A percentile compares a stretch with the other conserved stretches of the same genome.
These are phyloP conservation scores for Xylaria longipes DNA, from an alignment of 495 filamentous ascomycete species.

Conservation along the genomic window DNA sequence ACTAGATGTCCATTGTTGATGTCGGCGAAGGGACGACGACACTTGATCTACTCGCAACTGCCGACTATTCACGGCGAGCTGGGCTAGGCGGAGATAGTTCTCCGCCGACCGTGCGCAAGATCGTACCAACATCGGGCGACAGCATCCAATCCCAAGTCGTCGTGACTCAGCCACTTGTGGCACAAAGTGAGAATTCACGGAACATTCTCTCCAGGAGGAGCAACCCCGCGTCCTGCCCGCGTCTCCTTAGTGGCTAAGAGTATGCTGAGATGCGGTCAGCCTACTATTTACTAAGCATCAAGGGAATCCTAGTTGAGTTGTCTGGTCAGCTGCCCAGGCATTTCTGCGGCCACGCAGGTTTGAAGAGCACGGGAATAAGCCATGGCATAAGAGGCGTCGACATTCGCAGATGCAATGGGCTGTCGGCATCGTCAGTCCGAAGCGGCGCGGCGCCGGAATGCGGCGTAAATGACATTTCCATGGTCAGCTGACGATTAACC, in stretches of 20 bases:
- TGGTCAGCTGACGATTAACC: slow-evolving; percentile 16
- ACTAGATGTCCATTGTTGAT: neutral
- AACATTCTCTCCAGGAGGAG: slow-evolving; percentile 8
- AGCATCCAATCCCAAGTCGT: slow-evolving; percentile 3
- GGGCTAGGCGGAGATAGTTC: neutral
- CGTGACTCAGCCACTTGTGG: slow-evolving; percentile 8
- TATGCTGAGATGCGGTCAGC: slow-evolving; percentile 17
- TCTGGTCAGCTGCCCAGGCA: slow-evolving; percentile 13
- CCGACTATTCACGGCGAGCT: neutral
- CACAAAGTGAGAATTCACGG: neutral
- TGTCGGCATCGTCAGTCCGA: slow-evolving; percentile 12
- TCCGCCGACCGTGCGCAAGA: slow-evolving; percentile 10
- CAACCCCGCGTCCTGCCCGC: slow-evolving; percentile 8
- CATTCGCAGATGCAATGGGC: neutral
- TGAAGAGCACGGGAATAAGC: neutral
- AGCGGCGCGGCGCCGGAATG: slow-evolving; percentile 11
- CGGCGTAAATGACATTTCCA: neutral
- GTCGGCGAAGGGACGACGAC: slow-evolving; percentile 1
- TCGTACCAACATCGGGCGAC: neutral
- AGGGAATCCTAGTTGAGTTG: neutral
- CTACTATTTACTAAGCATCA: neutral
- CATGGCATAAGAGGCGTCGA: slow-evolving; percentile 3
- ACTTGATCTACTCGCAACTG: neutral
- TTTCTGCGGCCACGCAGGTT: slow-evolving; percentile 1
- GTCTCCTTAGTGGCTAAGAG: neutral